These are phyloP conservation scores for Parascedosporium putredinis DNA, from an alignment of 2,329 filamentous ascomycete species.

Conservation along the genomic window DNA sequence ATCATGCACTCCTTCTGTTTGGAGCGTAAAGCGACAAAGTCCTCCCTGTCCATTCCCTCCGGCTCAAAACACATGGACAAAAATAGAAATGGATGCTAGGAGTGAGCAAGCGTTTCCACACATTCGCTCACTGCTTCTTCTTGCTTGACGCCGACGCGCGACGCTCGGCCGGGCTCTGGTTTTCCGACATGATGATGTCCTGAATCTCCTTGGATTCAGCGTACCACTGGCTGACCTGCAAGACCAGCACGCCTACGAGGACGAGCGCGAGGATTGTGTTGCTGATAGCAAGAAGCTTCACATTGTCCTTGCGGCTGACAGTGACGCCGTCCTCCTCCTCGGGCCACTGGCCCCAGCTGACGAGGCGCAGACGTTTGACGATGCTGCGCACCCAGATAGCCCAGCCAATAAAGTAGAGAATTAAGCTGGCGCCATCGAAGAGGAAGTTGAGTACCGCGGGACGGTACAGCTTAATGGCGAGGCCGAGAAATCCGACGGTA, in stretches of 20 bases:
- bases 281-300: constrained; percentile 84
- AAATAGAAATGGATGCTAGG: neutral
- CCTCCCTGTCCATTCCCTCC: no score
- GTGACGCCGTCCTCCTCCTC: constrained; percentile 45
- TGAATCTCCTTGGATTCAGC: constrained; percentile 86
- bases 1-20: no score
- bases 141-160: constrained; percentile 20
- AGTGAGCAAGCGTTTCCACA: neutral
- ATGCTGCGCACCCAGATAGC: constrained; percentile 95
- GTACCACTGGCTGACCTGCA: constrained; percentile 98
- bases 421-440: constrained; percentile 76
- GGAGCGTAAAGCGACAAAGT: no score
- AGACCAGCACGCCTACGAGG: constrained; percentile 77
- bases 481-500: constrained; percentile 74
- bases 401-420: constrained; percentile 75
- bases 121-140: constrained; percentile 3
- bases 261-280: constrained; percentile 95
- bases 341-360: constrained; percentile 48
- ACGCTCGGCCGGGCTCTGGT: constrained; percentile 19
- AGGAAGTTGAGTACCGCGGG: constrained; percentile 91
- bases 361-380: constrained; percentile 81
- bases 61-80: neutral
- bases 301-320: constrained; percentile 74
- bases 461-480: constrained; percentile 90
- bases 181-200: constrained; percentile 58